These are phyloP conservation scores for Penicillium cataractarum DNA, from an alignment of 495 filamentous ascomycete genomes.

Conservation along the genomic window DNA sequence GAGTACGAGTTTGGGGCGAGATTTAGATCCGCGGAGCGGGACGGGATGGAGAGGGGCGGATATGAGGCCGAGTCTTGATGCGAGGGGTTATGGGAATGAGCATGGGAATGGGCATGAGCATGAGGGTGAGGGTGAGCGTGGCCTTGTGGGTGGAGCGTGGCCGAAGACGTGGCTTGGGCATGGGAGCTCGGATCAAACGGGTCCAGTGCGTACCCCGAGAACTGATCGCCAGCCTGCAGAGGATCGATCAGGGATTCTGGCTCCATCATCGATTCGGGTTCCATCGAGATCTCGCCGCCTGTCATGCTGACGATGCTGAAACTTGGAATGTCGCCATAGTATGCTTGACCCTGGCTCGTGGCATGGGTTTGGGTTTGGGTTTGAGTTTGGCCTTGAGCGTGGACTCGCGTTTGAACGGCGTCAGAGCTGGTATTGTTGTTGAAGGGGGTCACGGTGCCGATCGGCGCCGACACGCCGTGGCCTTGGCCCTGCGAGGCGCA, in stretches of 20 bases:
- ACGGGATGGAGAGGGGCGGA: slow-evolving; percentile 38
- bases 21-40: slow-evolving; percentile 26
- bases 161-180: slow-evolving; percentile 9
- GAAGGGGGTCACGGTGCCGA: slow-evolving; percentile 8
- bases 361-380: not conserved
- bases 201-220: slow-evolving; percentile 13
- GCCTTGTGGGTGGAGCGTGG: slow-evolving; percentile 19
- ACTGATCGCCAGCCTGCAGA: slow-evolving; percentile 21
- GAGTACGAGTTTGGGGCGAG: slow-evolving; percentile 33
- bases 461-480: not conserved
- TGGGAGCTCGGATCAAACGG: slow-evolving; percentile 19
- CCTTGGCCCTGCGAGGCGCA: slow-evolving; percentile 22
- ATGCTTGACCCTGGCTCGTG: slow-evolving; percentile 15
- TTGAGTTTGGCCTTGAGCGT: slow-evolving; percentile 12
- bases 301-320: slow-evolving; percentile 32
- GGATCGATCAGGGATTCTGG: slow-evolving; percentile 24
- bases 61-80: slow-evolving; percentile 45
- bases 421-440: slow-evolving; percentile 10
- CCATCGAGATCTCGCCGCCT: slow-evolving; percentile 33
- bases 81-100: slow-evolving; percentile 25
- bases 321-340: slow-evolving; percentile 19
- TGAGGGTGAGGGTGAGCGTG: not conserved
- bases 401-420: slow-evolving; percentile 8
- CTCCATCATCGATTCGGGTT: slow-evolving; percentile 34
- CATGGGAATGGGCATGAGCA: not conserved